These are phyloP conservation scores for Trametes sanguinea DNA, from an alignment of 768 basidiomycete species.

Conservation along the genomic window DNA sequence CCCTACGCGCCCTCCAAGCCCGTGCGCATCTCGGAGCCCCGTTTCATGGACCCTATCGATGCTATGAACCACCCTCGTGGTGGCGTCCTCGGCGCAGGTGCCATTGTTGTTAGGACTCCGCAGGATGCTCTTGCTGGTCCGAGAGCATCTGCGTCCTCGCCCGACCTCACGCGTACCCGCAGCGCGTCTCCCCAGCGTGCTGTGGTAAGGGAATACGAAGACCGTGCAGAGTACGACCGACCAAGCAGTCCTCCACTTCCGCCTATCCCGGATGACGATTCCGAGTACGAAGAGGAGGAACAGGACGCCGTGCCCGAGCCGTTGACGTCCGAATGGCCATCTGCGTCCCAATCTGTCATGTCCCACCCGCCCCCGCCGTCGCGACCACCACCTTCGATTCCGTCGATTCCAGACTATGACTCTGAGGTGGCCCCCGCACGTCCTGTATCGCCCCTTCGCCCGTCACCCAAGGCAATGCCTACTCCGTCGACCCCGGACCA, in stretches of 20 bases:
- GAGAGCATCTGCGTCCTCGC: slow-evolving; percentile 20
- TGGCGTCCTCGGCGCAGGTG: slow-evolving; percentile 67
- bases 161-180: slow-evolving; percentile 15
- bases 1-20: slow-evolving; percentile 41
- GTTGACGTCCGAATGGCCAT: slow-evolving; percentile 46
- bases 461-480: slow-evolving; percentile 30
- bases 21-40: slow-evolving; percentile 47
- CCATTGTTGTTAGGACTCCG: slow-evolving; percentile 76
- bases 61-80: slow-evolving; percentile 37
- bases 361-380: slow-evolving; percentile 34
- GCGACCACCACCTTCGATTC: slow-evolving; percentile 36
- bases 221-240: neutral
- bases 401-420: slow-evolving; percentile 17
- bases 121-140: slow-evolving; percentile 65
- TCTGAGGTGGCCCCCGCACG: slow-evolving; percentile 20
- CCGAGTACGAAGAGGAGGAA: slow-evolving; percentile 20
- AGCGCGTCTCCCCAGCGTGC: slow-evolving; percentile 9
- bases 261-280: slow-evolving; percentile 24
- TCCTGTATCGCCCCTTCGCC: slow-evolving; percentile 21
- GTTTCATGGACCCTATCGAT: slow-evolving; percentile 37
- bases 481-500: slow-evolving; percentile 37
- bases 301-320: slow-evolving; percentile 25
- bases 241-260: slow-evolving; percentile 26
- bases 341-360: slow-evolving; percentile 57
- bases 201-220: slow-evolving; percentile 6